Evolutionary conservation across 2,329 filamentous ascomycete species (phyloP).

Genomic region (Bisporella sp.): DNA sequence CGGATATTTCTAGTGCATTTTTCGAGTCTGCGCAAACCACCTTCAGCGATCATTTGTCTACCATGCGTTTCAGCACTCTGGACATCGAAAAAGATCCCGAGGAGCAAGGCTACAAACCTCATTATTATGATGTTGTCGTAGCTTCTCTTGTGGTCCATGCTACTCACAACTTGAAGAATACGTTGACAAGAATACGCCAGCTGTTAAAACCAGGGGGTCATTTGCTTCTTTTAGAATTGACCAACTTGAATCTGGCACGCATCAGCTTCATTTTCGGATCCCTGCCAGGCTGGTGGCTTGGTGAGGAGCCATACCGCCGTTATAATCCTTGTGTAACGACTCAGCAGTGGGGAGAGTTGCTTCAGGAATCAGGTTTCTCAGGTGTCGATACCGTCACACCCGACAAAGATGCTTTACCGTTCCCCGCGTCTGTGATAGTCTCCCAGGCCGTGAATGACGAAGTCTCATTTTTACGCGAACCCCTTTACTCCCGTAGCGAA

Average conservation of each 20-base stretch:
- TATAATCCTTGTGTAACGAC: conserved; percentile 11
- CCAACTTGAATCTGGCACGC: not conserved
- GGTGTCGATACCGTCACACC: conserved; percentile 21
- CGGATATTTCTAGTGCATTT: conserved; percentile 36
- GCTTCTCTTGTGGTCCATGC: conserved; percentile 33
- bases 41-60: conserved; percentile 17
- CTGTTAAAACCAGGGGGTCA: conserved; percentile 38
- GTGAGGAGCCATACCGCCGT: conserved; percentile 3
- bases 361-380: conserved; percentile 23
- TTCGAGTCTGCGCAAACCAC: conserved; percentile 30
- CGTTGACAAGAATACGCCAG: conserved; percentile 25
- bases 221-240: conserved; percentile 20
- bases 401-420: not conserved
- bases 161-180: conserved; percentile 21
- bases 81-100: conserved; percentile 23
- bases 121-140: conserved; percentile 31
- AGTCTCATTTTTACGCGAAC: conserved; percentile 22
- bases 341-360: conserved; percentile 5
- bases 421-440: conserved; percentile 21
- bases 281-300: conserved; percentile 9
- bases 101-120: conserved; percentile 25
- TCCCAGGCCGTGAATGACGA: conserved; percentile 29
- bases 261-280: conserved; percentile 3
- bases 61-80: conserved; percentile 25
- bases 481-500: conserved; percentile 10